phyloP scores from a whole-genome alignment of 2,329 filamentous ascomycete genomes.

The Colletotrichum agaves region DNA sequence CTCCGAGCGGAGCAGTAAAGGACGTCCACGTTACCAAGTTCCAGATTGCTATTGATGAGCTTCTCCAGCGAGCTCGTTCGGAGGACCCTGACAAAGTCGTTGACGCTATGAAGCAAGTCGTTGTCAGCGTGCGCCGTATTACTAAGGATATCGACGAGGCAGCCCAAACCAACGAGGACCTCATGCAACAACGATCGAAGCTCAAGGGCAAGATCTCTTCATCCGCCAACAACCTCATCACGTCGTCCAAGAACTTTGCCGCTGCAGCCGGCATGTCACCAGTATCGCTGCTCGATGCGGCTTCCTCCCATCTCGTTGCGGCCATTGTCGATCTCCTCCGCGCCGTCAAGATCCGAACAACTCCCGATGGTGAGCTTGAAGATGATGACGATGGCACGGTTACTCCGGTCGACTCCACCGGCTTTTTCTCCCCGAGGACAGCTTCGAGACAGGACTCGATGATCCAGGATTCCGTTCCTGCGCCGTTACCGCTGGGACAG shows the following conservation, averaged over 20 bases:
- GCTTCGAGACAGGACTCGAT: constrained; percentile 49
- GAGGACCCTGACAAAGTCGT: constrained; percentile 81
- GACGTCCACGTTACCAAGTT: constrained; percentile 95
- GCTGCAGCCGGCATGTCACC: constrained; percentile 86
- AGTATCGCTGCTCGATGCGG: constrained; percentile 92
- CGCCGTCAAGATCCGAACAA: constrained; percentile 83
- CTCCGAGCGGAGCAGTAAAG: constrained; percentile 82
- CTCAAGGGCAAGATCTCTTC: constrained; percentile 87
- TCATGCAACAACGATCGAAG: constrained; percentile 70
- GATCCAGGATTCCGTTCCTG: constrained; percentile 42
- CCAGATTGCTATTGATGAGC: constrained; percentile 92
- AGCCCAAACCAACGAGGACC: constrained; percentile 62
- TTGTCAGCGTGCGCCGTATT: constrained; percentile 84
- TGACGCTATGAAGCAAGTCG: constrained; percentile 87
- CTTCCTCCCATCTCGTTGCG: constrained; percentile 88
- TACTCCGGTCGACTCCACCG: constrained; percentile 73
- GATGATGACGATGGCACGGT: constrained; percentile 77
- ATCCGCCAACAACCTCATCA: constrained; percentile 95
- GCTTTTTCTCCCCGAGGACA: constrained; percentile 73
- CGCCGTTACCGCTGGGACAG: constrained; percentile 54
- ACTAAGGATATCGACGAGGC: constrained; percentile 80
- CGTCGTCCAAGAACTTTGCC: constrained; percentile 91
- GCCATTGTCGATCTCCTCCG: constrained; percentile 88
- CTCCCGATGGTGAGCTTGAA: constrained; percentile 79
- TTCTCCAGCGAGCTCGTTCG: constrained; percentile 80